Evolutionary conservation across 2,329 filamentous ascomycete genomes (phyloP).

Genomic region (Colletotrichum salicis): DNA sequence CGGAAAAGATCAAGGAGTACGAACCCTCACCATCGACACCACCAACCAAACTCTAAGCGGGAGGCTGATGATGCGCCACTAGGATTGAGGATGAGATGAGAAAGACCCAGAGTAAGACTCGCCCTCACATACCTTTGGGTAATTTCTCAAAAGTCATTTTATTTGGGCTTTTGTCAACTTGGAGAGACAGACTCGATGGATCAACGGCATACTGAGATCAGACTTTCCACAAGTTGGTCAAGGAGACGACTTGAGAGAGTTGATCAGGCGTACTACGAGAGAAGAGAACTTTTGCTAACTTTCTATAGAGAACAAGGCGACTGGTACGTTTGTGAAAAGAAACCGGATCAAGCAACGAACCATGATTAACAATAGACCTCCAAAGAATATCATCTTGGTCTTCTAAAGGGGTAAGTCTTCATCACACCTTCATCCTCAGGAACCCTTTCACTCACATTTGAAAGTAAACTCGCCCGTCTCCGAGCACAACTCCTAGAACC

Average conservation of each 20-base stretch:
- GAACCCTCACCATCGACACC: constrained; percentile 41
- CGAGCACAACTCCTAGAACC: constrained; percentile 95
- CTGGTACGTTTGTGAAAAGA: constrained; percentile 70
- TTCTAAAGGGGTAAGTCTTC: constrained; percentile 85
- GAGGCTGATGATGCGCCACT: constrained; percentile 39
- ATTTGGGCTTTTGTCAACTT: background rate
- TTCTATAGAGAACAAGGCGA: constrained; percentile 92
- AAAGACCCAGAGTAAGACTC: constrained; percentile 89
- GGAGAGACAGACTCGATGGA: background rate
- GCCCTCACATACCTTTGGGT: background rate
- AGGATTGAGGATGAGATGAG: constrained; percentile 99
- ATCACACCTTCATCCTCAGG: background rate
- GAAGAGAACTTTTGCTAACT: constrained; percentile 42
- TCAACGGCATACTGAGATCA: background rate
- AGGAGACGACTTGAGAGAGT: background rate
- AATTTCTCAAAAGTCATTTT: background rate
- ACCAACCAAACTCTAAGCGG: background rate
- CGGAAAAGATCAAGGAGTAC: constrained; percentile 99
- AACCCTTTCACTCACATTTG: background rate
- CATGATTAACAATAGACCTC: constrained; percentile 21
- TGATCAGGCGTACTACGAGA: background rate
- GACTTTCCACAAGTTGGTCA: background rate
- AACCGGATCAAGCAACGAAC: background rate
- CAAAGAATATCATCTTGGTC: constrained; percentile 95
- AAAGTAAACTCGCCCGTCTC: constrained; percentile 92